phyloP scores from a whole-genome alignment of 2,329 filamentous ascomycete species.

The Xylariaceae sp. region DNA sequence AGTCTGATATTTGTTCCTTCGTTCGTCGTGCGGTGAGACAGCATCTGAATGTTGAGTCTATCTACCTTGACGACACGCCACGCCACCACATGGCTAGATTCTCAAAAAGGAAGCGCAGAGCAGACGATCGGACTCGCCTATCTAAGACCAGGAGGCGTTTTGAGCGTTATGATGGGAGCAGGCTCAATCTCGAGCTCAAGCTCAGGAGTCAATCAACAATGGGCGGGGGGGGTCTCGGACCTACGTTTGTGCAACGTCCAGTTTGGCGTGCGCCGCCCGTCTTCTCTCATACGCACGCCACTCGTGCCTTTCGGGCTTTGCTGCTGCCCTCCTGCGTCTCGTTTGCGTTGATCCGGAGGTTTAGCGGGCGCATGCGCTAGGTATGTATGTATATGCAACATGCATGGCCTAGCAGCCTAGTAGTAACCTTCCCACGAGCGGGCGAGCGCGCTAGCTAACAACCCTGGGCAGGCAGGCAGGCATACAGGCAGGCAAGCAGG shows the following conservation, averaged over 20 bases:
- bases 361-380: constrained; percentile 2
- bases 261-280: neutral
- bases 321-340: neutral
- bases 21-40: too few species aligned
- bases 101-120: neutral
- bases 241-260: neutral
- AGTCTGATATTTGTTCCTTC: too few species aligned
- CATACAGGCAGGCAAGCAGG: neutral
- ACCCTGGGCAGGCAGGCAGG: too few species aligned
- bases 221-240: neutral
- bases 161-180: neutral
- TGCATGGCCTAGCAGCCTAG: constrained; percentile 2
- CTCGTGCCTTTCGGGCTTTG: neutral
- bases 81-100: constrained; percentile 1
- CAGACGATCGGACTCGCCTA: constrained; percentile 16
- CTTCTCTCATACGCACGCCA: neutral
- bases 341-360: neutral
- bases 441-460: too few species aligned
- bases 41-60: too few species aligned
- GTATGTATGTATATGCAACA: neutral
- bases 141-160: constrained; percentile 7
- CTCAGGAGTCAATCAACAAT: neutral
- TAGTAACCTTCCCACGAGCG: neutral
- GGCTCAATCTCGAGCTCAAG: too few species aligned
- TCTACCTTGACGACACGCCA: too few species aligned